Evolutionary conservation across 2,329 filamentous ascomycete genomes (phyloP), one percentile per base, ranked within the genome.

Genomic region (Beauveria brongniartii): DNA sequence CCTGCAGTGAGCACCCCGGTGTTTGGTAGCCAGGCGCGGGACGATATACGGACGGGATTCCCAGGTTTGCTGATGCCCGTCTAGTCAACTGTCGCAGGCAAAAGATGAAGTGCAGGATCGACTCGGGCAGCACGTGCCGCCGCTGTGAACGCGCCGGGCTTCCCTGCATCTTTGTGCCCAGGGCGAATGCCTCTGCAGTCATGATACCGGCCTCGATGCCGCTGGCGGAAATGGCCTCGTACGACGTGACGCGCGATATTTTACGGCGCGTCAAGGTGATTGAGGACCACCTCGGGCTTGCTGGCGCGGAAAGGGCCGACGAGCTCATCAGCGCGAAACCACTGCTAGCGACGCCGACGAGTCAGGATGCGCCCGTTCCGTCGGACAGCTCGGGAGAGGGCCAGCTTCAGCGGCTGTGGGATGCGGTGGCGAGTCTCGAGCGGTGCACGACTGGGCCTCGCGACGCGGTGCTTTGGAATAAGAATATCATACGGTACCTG

Each of bases 111-210:
- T 75, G 73, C 62, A 68, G 70, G 46, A 69, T 74, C 22, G 72
- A 74, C 18, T 65, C 67, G 7, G 70, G 71, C 26, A 66, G 68
- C 18, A 68, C 69, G 0, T 74, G 72, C 64, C 70, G 72, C 20
- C 67, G 72, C 61, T 75, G 72, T 59, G 61, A 69, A 20, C 69
- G 70, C 9, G 67, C 69, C 5, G 72, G 71, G n/a, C 67, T 73
- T 10, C 71, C 72, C 24, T 77, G 74, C 64, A 68, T 76, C 14
- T 76, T 76, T 61, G 73, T 75, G 37, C 74, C 74, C 12, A 69
- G 74, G 46, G 73, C 73, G 48, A 76, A 76, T 64, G 74, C 74
- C 65, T 61, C 71, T 62, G 61, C 61, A 0, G 55, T 62, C 37
- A 22, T 54, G 55, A 18, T 43, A 3, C 56, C 61, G 12, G 37